Conservation (phyloP, 1,139 yeast genomes). For the Candida frijolesensis region DNA sequence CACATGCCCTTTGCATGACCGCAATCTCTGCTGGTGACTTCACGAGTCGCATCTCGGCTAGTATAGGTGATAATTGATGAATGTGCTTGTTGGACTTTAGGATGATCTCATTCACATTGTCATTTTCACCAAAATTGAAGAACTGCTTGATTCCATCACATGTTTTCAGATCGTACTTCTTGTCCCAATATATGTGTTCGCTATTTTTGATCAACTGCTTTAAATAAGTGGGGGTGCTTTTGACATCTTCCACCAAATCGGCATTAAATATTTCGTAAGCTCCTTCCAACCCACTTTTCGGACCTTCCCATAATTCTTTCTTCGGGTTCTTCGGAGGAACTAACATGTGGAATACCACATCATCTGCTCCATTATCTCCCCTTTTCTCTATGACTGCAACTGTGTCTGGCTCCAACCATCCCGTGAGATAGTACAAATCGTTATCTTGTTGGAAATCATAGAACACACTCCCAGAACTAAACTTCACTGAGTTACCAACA, state of each 20-base stretch:
- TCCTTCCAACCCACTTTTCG: constrained; percentile 82
- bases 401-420: constrained; percentile 92
- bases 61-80: constrained; percentile 45
- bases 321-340: constrained; percentile 82
- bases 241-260: constrained; percentile 64
- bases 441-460: constrained; percentile 91
- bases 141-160: constrained; percentile 12
- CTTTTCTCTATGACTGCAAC: constrained; percentile 72
- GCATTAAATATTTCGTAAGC: constrained; percentile 86
- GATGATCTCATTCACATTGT: constrained; percentile 20
- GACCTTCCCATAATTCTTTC: constrained; percentile 94
- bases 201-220: constrained; percentile 48
- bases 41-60: constrained; percentile 63
- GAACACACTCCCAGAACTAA: constrained; percentile 88
- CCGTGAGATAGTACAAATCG: constrained; percentile 82
- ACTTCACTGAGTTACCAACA: constrained; percentile 72
- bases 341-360: constrained; percentile 68
- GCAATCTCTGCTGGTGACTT: constrained; percentile 78
- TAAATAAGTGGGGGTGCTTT: constrained; percentile 44
- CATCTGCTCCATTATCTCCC: constrained; percentile 45
- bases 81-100: constrained; percentile 34
- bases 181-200: constrained; percentile 53
- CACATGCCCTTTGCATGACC: constrained; percentile 81
- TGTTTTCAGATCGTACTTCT: constrained; percentile 23
- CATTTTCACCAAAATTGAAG: constrained; percentile 12